Evolutionary conservation across 2,329 filamentous ascomycete species (phyloP).

Genomic region (Colletotrichum horii): DNA sequence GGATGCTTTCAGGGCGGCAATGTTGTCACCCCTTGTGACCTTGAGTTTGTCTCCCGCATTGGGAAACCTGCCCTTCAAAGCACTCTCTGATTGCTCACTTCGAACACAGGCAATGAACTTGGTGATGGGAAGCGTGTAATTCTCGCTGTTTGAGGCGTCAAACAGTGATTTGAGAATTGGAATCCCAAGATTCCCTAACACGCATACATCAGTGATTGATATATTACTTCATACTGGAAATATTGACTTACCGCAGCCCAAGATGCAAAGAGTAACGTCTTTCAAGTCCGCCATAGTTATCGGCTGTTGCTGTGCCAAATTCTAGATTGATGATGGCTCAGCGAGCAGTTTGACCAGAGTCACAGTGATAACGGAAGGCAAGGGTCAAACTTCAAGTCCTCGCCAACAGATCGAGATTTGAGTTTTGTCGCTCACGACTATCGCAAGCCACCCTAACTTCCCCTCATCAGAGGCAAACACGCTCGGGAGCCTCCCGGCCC

Average conservation of each 20-base stretch:
- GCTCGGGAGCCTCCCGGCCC: background rate
- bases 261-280: constrained; percentile 12
- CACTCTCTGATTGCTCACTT: constrained; percentile 27
- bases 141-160: background rate
- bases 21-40: constrained; percentile 36
- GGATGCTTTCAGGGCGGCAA: constrained; percentile 37
- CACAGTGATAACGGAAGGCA: background rate
- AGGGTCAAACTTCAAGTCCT: background rate
- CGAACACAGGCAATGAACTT: constrained; percentile 33
- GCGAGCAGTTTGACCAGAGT: background rate
- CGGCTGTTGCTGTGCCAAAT: background rate
- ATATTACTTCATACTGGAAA: too few species aligned
- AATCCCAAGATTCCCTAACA: constrained; percentile 35
- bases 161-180: constrained; percentile 31
- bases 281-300: background rate
- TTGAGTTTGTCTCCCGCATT: constrained; percentile 17
- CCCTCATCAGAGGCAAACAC: background rate
- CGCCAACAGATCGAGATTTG: background rate
- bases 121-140: constrained; percentile 25
- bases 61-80: constrained; percentile 25
- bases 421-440: background rate
- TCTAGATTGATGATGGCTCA: background rate
- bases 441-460: background rate
- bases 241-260: constrained; percentile 20
- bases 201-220: background rate